Conservation (phyloP, 192 early-diverging fungal genomes). For the Spinellus fusiger region DNA sequence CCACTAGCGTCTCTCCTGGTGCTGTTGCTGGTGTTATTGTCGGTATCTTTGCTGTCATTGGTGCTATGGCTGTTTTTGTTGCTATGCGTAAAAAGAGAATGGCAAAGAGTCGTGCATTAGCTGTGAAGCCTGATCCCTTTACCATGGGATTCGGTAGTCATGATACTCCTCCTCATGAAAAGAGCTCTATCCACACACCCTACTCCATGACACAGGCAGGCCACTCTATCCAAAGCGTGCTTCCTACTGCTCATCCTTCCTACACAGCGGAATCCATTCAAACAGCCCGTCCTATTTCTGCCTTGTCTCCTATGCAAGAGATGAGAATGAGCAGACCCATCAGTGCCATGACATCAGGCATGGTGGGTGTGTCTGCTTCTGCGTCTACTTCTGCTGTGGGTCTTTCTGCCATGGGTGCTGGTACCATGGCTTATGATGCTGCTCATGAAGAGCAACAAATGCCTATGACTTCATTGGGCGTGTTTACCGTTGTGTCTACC, state of each 20-base stretch:
- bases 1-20: conserved; percentile 7
- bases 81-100: conserved; percentile 15
- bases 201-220: background rate
- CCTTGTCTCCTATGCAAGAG: background rate
- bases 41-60: conserved; percentile 13
- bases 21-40: conserved; percentile 29
- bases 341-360: background rate
- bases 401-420: background rate
- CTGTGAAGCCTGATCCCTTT: conserved; percentile 22
- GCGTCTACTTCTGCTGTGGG: background rate
- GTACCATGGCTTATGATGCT: background rate
- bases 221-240: background rate
- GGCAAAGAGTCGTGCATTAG: background rate
- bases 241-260: background rate
- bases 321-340: conserved; percentile 9
- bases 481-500: conserved; percentile 38
- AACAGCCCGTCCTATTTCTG: background rate
- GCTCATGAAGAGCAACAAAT: background rate
- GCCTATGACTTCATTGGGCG: conserved; percentile 37
- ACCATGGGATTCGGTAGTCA: conserved; percentile 31
- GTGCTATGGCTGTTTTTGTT: conserved; percentile 19
- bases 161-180: conserved; percentile 2
- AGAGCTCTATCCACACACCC: background rate
- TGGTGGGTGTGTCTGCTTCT: background rate
- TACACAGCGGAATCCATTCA: background rate